Evolutionary conservation across 768 basidiomycete genomes (phyloP), one percentile per base, ranked within the genome.

Genomic region (Tricholoma matsutake): DNA sequence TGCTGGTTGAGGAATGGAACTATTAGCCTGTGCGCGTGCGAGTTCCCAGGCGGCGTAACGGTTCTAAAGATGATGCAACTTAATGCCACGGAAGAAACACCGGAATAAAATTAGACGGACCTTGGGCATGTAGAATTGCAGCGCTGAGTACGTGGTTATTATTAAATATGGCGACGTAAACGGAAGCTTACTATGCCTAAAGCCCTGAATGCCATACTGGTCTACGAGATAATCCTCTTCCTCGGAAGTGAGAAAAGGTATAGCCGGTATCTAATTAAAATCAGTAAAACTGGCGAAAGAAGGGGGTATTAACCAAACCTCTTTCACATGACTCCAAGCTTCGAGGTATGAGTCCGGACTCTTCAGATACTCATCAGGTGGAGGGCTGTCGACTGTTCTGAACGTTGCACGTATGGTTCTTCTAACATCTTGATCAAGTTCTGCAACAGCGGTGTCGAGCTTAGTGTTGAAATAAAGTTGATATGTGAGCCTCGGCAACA

Each of bases 161-260:
- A 37, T 41, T 31, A 31, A n/a, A n/a, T 28, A 18, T 51, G 14
- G 25, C n/a, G 6, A 31, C 18, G 52, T 7, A 10, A 39, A 28
- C 9, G 22, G 31, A n/a, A 11, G 75, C 86, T 22, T 64, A 90
- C 90, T 87, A 59, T 84, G 68, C 55, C 76, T 73, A 65, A 91
- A 90, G 0, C 85, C 84, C 63, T 84, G 85, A 9, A 74, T 73
- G 41, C 67, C 67, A 63, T 83, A 91, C 63, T 86, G 83, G 55
- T 88, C 79, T 0, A 89, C 81, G 61, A 89, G 83, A 66, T 90
- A 91, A 64, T 87, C 82, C 65, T 91, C 89, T 69, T 91, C 86
- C 9, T 81, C 80, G 0, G 66, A 45, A 0, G 81, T 79, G 47
- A 91, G 81, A 71, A 86, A 91, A 0, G 84, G 81, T 53, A 88